Percentiles rank a stretch among this genome's conserved stretches.
phyloP scores from a whole-genome alignment of 2,329 filamentous ascomycete genomes.

The Pseudogymnoascus sp. region DNA sequence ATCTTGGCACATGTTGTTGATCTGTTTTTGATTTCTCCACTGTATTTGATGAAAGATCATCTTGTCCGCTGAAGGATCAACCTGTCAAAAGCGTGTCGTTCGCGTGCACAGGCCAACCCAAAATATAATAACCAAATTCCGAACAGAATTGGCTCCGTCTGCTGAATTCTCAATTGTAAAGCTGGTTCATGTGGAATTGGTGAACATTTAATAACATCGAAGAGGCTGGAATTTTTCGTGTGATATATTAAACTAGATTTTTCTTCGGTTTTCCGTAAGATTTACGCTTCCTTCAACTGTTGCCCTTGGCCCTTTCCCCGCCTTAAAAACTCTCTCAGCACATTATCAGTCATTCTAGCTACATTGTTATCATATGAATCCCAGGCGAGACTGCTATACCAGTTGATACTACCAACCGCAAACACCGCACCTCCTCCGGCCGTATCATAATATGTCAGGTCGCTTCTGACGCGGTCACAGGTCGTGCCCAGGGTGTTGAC shows the following conservation, averaged over 20 bases:
- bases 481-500: slow-evolving; percentile 20
- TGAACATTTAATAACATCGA: neutral
- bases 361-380: slow-evolving; percentile 25
- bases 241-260: neutral
- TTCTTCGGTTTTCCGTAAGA: neutral
- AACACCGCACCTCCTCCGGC: slow-evolving; percentile 23
- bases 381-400: slow-evolving; percentile 23
- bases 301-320: slow-evolving; percentile 11
- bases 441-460: slow-evolving; percentile 24
- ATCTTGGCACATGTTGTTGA: neutral
- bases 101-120: neutral
- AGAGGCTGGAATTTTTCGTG: neutral
- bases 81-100: neutral
- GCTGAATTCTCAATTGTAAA: neutral
- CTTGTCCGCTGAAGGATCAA: neutral
- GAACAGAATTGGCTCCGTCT: neutral
- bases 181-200: neutral
- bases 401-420: slow-evolving; percentile 26
- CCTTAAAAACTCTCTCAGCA: slow-evolving; percentile 19
- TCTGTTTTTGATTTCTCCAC: neutral
- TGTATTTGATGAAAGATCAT: neutral
- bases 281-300: neutral
- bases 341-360: slow-evolving; percentile 23
- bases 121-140: neutral
- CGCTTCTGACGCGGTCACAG: slow-evolving; percentile 19